Base-by-base conservation (phyloP, 108 stramenopile genomes). In the Cyclotella choctawhatcheeana region DNA sequence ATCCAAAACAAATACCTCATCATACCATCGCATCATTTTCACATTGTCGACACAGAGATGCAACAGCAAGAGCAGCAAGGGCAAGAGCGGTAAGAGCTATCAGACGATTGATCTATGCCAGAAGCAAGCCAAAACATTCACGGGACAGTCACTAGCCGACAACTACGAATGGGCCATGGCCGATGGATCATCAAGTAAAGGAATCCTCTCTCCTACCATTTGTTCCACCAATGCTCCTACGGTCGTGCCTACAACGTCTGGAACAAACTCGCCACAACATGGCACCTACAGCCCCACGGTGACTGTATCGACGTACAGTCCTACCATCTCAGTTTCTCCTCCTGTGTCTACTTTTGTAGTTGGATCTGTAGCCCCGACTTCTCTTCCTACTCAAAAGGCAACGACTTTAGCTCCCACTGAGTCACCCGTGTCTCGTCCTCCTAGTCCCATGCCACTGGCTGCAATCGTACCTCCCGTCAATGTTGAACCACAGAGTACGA, bases 31-130 rank as follows among this genome's bases (percentile, higher is more conserved):
- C 5, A 3, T 3, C 22, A 22, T 52, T 10, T 58, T 58, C 17
- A 25, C 18, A 27, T 14, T 37, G 35, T 1, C 5, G 1, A 37
- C 35, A 21, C 5, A 60, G 59, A 60, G 26, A 40, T 60, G 59
- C 21, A n/a, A 60, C 1, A 35, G 59, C 59, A 60, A 60, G 20
- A 37, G 59, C 22, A 35, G 59, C 22, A 60, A 60, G 0, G 59
- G 59, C 59, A 60, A 60, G 20, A 37, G 59, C 22, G 59, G 59
- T 24, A 60, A 60, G 59, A 60, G 59, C 35, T 31, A 58, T 25
- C 56, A 58, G 7, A 58, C 13, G 30, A 33, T 58, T 8, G 56
- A 58, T 58, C 56, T 58, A 29, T 58, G 56, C 56, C 56, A 58
- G 30, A 58, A 58, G 29, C 7, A n/a, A 37, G 59, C 37, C 59